Conservation (phyloP, 2,329 filamentous ascomycete genomes). For the Penicillium glabrum region DNA sequence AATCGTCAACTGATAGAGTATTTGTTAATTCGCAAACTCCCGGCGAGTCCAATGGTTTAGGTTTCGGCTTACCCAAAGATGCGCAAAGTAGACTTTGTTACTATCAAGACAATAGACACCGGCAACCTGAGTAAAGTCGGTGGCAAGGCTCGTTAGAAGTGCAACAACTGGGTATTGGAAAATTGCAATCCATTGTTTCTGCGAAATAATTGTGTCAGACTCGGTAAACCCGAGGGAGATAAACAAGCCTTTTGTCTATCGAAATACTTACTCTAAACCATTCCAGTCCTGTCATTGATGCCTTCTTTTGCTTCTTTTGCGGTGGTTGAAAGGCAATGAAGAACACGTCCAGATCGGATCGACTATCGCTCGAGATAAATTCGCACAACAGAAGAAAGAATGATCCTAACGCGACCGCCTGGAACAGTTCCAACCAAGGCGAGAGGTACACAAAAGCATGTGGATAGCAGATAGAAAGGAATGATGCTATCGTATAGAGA, state of each 20-base stretch:
- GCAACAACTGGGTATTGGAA: slow-evolving; percentile 43
- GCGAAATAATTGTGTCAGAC: background rate
- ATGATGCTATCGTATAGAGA: slow-evolving; percentile 41
- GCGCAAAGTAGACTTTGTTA: slow-evolving; percentile 34
- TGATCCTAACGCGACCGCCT: slow-evolving; percentile 42
- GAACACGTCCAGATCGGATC: slow-evolving; percentile 34
- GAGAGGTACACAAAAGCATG: slow-evolving; percentile 41
- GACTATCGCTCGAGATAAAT: slow-evolving; percentile 38
- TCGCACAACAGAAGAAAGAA: slow-evolving; percentile 46
- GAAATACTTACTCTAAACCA: slow-evolving; percentile 26
- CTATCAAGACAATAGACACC: slow-evolving; percentile 33
- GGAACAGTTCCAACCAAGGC: slow-evolving; percentile 41
- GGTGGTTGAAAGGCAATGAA: slow-evolving; percentile 37
- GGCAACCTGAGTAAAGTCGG: slow-evolving; percentile 32
- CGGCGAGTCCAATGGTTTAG: background rate
- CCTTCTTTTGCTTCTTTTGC: slow-evolving; percentile 20
- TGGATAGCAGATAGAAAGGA: slow-evolving; percentile 41
- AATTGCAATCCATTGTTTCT: slow-evolving; percentile 19
- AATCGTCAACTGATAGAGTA: slow-evolving; percentile 10
- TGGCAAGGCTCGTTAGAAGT: slow-evolving; percentile 23
- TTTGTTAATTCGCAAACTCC: background rate
- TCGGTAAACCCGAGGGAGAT: background rate
- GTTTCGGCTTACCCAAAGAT: slow-evolving; percentile 33
- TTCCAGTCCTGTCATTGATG: slow-evolving; percentile 23
- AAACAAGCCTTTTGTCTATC: background rate